Conservation (phyloP, 2,329 filamentous ascomycete species). For the Teratosphaeria zuluensis region DNA sequence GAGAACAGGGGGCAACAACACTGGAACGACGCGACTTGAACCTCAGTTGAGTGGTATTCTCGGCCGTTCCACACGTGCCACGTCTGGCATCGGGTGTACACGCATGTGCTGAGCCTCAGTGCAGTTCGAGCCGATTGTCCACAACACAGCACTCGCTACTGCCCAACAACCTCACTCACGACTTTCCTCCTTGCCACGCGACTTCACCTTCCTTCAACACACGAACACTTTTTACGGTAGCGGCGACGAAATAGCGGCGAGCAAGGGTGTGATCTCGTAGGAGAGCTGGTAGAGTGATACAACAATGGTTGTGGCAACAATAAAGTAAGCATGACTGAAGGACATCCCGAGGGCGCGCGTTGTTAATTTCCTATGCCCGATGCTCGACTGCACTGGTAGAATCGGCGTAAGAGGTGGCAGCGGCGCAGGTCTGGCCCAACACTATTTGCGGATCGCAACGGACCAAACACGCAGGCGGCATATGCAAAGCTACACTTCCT, state of each 20-base stretch:
- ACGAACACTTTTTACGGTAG: not conserved
- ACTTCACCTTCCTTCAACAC: not conserved
- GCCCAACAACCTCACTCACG: not conserved
- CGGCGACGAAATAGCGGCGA: not conserved
- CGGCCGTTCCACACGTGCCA: not conserved
- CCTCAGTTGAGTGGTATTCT: not conserved
- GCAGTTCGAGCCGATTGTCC: not conserved
- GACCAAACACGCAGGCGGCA: not conserved
- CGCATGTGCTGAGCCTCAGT: not conserved
- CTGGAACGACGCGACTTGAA: not conserved
- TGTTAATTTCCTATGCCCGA: not conserved
- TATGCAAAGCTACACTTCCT: not conserved
- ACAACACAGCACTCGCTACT: not conserved
- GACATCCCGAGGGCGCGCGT: not conserved
- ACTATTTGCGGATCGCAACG: not conserved
- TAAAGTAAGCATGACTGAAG: slow-evolving; percentile 2
- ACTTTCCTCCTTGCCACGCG: not conserved
- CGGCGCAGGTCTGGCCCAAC: not conserved
- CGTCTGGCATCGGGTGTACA: not conserved
- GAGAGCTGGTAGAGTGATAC: not conserved
- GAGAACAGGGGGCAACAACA: not conserved
- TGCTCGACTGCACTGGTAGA: not conserved
- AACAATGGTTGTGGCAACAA: slow-evolving; percentile 5
- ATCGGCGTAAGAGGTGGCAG: not conserved
- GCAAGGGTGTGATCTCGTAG: not conserved